Percentiles rank a stretch among this genome's conserved stretches.
phyloP scores from a whole-genome alignment of 257 asterid genomes.

The Galeopsis tetrahit region DNA sequence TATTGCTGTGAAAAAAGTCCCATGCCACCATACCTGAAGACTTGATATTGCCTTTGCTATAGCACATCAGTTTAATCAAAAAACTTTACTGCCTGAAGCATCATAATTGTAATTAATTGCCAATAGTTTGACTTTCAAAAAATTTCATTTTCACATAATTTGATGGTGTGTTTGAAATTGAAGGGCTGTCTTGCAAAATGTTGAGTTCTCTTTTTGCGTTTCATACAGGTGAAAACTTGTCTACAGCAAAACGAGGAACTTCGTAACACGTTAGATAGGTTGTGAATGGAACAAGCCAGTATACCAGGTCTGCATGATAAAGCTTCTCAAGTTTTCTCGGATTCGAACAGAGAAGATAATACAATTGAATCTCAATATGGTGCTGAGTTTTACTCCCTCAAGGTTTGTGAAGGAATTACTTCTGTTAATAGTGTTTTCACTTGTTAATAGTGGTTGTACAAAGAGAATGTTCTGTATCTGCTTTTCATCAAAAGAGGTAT shows the following conservation, averaged over 20 bases:
- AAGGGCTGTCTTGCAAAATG: conserved; percentile 5
- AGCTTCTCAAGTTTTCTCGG: conserved; percentile 40
- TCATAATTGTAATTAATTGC: neutral
- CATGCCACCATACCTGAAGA: neutral
- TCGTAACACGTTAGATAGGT: conserved; percentile 67
- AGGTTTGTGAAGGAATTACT: conserved; percentile 49
- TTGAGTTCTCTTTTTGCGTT: conserved; percentile 24
- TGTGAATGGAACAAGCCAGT: conserved; percentile 65
- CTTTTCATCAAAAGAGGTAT: conserved; percentile 3
- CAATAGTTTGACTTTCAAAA: neutral
- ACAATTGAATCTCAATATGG: conserved; percentile 41
- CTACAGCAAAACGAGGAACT: conserved; percentile 84
- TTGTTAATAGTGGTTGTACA: neutral
- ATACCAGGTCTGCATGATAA: conserved; percentile 43
- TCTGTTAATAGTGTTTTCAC: neutral
- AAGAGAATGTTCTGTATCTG: neutral
- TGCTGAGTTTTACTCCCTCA: conserved; percentile 61
- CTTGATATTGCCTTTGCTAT: neutral
- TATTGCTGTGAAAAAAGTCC: neutral
- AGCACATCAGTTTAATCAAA: neutral
- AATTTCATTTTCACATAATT: neutral
- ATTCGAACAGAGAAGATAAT: conserved; percentile 45
- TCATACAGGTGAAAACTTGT: conserved; percentile 75
- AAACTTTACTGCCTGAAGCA: conserved; percentile 8
- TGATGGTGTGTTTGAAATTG: neutral